Evolutionary conservation across 129 eudicot genomes (phyloP), one percentile per base, ranked within the genome.

Genomic region (Artemisia argyi): DNA sequence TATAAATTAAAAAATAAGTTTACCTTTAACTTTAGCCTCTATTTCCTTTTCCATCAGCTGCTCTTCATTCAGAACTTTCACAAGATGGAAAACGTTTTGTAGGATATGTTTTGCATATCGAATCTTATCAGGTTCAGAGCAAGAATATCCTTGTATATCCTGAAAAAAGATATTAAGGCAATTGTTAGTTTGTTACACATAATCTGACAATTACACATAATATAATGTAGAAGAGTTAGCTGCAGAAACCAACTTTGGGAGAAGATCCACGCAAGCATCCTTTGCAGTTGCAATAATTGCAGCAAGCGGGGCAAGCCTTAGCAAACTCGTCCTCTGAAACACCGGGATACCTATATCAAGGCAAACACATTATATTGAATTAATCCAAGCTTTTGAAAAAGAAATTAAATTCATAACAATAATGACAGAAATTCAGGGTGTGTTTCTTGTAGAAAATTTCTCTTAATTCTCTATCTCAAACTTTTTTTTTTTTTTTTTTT

Each of bases 1-100:
- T 39, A 39, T 7, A 39, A 7, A 39, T 39, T 39, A 6, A 39
- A 39, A 39, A 50, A 52, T n/a, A 70, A 51, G 44, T 46, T 46
- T 77, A 76, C 91, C 91, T 83, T 79, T 83, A 76, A 72, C 77
- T 24, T 74, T 79, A 51, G 90, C 90, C 68, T 88, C 95, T 22
- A 68, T 67, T 62, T 77, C 75, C 58, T 80, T 85, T 72, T 84
- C 95, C 71, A 61, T 14, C 60, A 69, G 73, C 67, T 88, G 90
- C 7, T 82, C 84, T 65, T 68, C 69, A 66, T 78, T 57, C 44
- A 88, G 71, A 58, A 63, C 51, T 16, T 60, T 75, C 78, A 82
- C 73, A 7, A 74, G 48, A 69, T 24, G 69, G 19, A 55, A 54
- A 48, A 73, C 15, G n/a, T 63, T 63, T 57, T 77, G 82, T 19